Evolutionary conservation across 371 early-diverging fungal genomes (phyloP).

Genomic region (Batkoa obscura): DNA sequence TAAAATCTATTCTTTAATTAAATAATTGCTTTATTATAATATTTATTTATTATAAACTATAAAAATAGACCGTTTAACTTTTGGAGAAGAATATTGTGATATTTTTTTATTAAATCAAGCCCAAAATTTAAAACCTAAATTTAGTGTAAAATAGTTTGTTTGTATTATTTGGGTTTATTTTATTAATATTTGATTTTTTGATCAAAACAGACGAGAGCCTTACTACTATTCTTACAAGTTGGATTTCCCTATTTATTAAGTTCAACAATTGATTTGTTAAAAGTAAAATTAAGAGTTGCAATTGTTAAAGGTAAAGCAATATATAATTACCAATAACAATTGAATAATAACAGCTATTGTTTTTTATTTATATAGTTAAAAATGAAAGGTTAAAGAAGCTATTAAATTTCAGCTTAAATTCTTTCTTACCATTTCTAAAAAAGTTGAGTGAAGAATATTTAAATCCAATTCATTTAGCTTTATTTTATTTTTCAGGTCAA

Average conservation of each 20-base stretch:
- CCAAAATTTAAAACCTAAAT: background rate
- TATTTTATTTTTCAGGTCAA: slow-evolving; percentile 9
- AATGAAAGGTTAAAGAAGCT: background rate
- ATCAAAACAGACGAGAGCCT: background rate
- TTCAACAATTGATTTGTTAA: background rate
- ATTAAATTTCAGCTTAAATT: background rate
- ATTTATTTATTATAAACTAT: background rate
- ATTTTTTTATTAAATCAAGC: background rate
- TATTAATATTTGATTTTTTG: background rate
- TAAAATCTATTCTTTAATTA: background rate
- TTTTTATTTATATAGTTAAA: too few species aligned
- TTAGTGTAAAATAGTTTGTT: background rate
- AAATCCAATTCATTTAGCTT: slow-evolving; percentile 7
- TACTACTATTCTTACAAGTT: background rate
- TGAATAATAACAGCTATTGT: background rate
- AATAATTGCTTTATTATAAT: background rate
- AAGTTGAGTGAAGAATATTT: slow-evolving; percentile 4
- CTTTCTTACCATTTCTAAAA: background rate
- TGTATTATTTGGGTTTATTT: background rate
- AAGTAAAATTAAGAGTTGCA: background rate
- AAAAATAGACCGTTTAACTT: background rate
- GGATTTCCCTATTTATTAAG: background rate
- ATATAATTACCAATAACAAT: background rate
- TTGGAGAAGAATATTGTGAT: slow-evolving; percentile 4
- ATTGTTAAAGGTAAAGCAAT: background rate